Conservation (phyloP, 352 stramenopile species). For the Phytophthora ramorum region DNA sequence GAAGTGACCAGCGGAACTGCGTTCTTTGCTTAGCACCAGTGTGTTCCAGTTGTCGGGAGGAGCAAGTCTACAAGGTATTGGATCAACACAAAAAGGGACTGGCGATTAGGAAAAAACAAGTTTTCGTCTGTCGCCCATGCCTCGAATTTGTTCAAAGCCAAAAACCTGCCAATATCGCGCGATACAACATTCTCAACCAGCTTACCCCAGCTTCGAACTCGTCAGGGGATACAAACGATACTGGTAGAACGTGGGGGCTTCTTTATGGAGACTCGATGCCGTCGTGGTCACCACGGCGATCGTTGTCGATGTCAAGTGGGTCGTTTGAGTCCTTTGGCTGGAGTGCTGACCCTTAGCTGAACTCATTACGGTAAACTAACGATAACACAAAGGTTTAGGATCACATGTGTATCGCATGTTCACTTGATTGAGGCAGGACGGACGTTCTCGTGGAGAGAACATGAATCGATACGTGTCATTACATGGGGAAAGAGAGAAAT, state of each 20-base stretch:
- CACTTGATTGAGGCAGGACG: neutral
- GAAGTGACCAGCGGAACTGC: conserved; percentile 30
- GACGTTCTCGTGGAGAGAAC: neutral
- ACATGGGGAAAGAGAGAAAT: neutral
- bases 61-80: conserved; percentile 30
- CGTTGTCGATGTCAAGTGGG: conserved; percentile 37
- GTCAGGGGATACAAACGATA: conserved; percentile 18
- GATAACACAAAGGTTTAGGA: conserved; percentile 20
- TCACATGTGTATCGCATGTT: neutral
- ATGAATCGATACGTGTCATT: conserved; percentile 2
- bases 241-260: conserved; percentile 31
- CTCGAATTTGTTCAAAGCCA: conserved; percentile 35
- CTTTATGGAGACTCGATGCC: conserved; percentile 32
- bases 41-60: conserved; percentile 36
- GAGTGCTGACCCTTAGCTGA: conserved; percentile 5
- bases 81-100: conserved; percentile 26
- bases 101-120: conserved; percentile 27
- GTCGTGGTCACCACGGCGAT: conserved; percentile 33
- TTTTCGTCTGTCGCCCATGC: conserved; percentile 35
- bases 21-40: conserved; percentile 35
- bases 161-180: conserved; percentile 30
- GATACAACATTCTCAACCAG: conserved; percentile 19
- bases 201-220: conserved; percentile 30
- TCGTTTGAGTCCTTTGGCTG: conserved; percentile 36
- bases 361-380: conserved; percentile 5